Evolutionary conservation across 83 land plant species (phyloP).

Genomic region (Picea abies): DNA sequence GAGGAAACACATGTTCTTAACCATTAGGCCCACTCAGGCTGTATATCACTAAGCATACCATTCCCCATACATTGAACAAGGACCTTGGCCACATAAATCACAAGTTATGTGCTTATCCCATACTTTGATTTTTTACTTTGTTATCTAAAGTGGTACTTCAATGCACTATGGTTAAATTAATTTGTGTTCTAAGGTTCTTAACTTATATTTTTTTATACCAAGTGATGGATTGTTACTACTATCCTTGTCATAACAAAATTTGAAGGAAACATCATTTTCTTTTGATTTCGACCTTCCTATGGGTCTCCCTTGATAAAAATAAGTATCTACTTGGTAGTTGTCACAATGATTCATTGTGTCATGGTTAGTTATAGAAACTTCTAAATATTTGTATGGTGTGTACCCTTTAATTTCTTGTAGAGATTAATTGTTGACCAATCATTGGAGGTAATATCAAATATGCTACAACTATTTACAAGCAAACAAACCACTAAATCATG

Average conservation of each 20-base stretch:
- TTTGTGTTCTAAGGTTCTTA: too few relatives aligned
- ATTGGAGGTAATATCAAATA: background rate
- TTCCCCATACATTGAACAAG: constrained; percentile 2
- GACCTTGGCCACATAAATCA: constrained; percentile 9
- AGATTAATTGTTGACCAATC: background rate
- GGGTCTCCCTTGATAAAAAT: background rate
- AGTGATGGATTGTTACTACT: too few relatives aligned
- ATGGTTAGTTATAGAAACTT: background rate
- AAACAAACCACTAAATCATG: background rate
- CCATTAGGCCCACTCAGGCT: too few relatives aligned
- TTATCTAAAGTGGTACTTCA: too few relatives aligned
- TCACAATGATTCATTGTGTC: background rate
- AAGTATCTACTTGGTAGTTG: background rate
- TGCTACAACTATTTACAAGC: background rate
- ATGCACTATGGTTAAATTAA: too few relatives aligned
- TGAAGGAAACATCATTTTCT: too few relatives aligned
- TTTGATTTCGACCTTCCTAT: too few relatives aligned
- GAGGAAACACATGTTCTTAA: too few relatives aligned
- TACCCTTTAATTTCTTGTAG: background rate
- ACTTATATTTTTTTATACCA: too few relatives aligned
- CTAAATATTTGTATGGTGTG: background rate
- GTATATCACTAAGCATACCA: constrained; percentile 10
- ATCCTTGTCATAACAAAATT: too few relatives aligned
- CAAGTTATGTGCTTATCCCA: background rate
- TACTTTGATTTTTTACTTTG: background rate